Evolutionary conservation across 768 basidiomycete genomes (phyloP).

Genomic region (Phylloporus arenicola): DNA sequence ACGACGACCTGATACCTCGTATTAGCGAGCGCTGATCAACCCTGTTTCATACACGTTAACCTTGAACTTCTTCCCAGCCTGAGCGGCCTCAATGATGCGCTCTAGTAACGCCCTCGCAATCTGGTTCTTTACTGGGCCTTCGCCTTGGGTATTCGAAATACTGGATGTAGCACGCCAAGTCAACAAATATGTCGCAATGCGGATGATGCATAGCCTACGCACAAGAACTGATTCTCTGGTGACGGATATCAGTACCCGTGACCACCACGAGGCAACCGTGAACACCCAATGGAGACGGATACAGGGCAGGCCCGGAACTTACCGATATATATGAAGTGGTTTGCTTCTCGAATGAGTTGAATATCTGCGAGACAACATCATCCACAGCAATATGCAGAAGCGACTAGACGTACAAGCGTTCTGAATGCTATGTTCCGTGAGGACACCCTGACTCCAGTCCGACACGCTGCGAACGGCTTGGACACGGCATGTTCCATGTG

Average conservation of each 20-base stretch:
- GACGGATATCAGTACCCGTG: background rate
- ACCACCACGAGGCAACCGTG: slow-evolving; percentile 11
- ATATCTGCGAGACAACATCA: slow-evolving; percentile 42
- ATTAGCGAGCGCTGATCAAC: background rate
- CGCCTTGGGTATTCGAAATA: slow-evolving; percentile 65
- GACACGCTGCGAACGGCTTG: slow-evolving; percentile 83
- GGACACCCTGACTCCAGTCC: slow-evolving; percentile 93
- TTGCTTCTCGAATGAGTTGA: slow-evolving; percentile 75
- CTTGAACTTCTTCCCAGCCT: slow-evolving; percentile 69
- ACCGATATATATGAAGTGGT: slow-evolving; percentile 93
- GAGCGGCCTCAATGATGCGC: slow-evolving; percentile 78
- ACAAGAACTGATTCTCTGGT: slow-evolving; percentile 88
- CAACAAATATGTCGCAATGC: background rate
- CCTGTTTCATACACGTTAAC: slow-evolving; percentile 30
- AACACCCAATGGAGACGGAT: slow-evolving; percentile 1
- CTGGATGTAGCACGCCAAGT: slow-evolving; percentile 34
- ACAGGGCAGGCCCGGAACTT: slow-evolving; percentile 24
- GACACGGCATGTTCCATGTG: slow-evolving; percentile 55
- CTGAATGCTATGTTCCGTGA: slow-evolving; percentile 88
- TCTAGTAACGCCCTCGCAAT: slow-evolving; percentile 81
- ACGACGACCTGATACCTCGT: slow-evolving; percentile 65
- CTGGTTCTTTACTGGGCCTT: slow-evolving; percentile 70
- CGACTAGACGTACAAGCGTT: slow-evolving; percentile 67
- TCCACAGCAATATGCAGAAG: background rate
- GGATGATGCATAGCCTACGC: slow-evolving; percentile 24